Evolutionary conservation across 441 rosid genomes (phyloP), one percentile per base, ranked within the genome.

Genomic region (Rhodomyrtus psidioides): DNA sequence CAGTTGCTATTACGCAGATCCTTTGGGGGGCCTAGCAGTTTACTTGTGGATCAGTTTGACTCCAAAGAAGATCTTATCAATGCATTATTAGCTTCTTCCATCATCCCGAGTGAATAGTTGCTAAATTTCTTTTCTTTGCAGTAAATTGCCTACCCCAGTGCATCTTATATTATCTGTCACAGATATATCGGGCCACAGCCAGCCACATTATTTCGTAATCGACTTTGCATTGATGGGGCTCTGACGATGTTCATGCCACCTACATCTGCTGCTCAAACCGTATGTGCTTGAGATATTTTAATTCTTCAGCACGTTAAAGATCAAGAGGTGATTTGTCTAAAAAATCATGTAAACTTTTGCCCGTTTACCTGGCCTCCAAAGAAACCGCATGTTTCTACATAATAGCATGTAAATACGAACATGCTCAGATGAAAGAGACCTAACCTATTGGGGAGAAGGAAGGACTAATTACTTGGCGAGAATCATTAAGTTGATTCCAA

Each of bases 211-310:
- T 97, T 94, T 82, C 93, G 98, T 65, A 92, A 96, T 89, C 92
- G 95, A 84, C 91, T 96, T 44, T 96, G 98, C 91, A 92, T 96
- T 82, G 98, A 96, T 93, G 98, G 99, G 99, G 34, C 97, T 83
- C 90, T 95, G 90, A 94, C 98, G 30, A 91, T 95, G 89, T 96
- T 96, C 89, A 93, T 96, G 96, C 98, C 98, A 65, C 99, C 99
- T 81, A 94, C 99, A 85, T 92, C 96, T 86, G 98, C 98, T 88
- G 85, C 95, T 89, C 90, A 94, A 88, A 96, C 98, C 91, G 99
- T 94, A 93, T 86, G 88, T 86, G 53, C 90, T 86, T 53, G 39
- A 46, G n/a, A 26, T n/a, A 42, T 44, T 44, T 23, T 23, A 34
- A 21, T 46, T 44, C 34, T 46, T 39, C 12, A 23, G 27, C 59